Conservation (phyloP, 495 filamentous ascomycete genomes). For the Paragyromitra xinjiangensis region DNA sequence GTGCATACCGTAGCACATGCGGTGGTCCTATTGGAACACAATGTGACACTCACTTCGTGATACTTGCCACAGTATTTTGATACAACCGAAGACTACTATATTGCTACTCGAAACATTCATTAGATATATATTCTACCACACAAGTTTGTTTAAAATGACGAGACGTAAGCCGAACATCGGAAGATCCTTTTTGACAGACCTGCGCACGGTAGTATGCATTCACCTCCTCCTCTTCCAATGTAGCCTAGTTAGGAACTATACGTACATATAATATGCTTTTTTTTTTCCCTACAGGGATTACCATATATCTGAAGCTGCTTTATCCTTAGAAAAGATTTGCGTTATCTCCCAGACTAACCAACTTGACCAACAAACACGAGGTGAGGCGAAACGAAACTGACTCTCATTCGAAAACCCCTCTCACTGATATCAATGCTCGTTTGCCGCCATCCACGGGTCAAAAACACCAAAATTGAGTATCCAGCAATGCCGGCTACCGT, state of each 20-base stretch:
- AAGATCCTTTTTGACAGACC: constrained; percentile 16
- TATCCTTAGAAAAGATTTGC: background rate
- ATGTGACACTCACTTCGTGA: constrained; percentile 1
- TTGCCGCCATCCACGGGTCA: background rate
- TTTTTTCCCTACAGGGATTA: background rate
- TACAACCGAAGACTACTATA: background rate
- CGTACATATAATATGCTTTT: background rate
- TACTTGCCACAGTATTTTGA: background rate
- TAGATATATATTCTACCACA: background rate
- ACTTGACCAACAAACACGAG: constrained; percentile 2
- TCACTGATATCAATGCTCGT: background rate
- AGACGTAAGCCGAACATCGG: background rate
- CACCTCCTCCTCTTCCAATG: too few species aligned
- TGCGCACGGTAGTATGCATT: background rate
- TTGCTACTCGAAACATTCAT: background rate
- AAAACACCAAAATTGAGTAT: background rate
- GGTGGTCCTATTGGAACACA: background rate
- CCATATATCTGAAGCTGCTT: constrained; percentile 3
- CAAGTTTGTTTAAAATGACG: background rate
- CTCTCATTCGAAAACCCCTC: background rate
- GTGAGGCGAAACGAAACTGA: constrained; percentile 1
- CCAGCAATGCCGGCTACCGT: constrained; percentile 9
- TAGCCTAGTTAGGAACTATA: background rate
- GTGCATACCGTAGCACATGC: background rate
- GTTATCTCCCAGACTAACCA: background rate